phyloP scores from a whole-genome alignment of 192 early-diverging fungal genomes.

The Fimicolochytrium jonesii region DNA sequence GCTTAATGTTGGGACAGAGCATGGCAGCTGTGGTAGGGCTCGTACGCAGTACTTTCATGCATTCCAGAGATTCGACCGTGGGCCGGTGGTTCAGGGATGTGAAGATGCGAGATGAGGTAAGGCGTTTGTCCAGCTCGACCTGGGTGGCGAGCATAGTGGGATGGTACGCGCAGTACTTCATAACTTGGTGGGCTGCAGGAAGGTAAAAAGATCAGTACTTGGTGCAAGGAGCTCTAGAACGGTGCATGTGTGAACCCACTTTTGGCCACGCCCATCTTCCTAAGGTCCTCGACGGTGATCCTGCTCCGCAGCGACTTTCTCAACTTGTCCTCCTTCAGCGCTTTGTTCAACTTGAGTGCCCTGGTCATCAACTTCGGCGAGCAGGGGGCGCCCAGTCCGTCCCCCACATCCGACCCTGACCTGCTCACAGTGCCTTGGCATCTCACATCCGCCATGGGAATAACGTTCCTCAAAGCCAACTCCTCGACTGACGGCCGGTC shows the following conservation, averaged over 20 bases:
- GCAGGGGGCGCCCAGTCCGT: neutral
- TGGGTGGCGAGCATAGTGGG: neutral
- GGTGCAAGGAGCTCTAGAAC: neutral
- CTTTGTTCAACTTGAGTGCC: neutral
- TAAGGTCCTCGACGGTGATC: neutral
- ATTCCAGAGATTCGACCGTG: conserved; percentile 12
- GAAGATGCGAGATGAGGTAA: neutral
- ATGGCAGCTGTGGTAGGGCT: conserved; percentile 12
- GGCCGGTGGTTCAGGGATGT: neutral
- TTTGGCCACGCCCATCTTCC: neutral
- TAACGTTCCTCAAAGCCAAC: neutral
- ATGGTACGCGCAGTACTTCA: conserved; percentile 4
- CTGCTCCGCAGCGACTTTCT: neutral
- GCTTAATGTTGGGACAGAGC: conserved; percentile 9
- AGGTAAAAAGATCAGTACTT: neutral
- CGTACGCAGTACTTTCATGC: conserved; percentile 18
- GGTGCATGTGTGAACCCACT: neutral
- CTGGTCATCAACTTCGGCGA: conserved; percentile 1
- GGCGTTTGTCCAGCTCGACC: conserved; percentile 5
- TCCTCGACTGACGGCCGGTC: neutral
- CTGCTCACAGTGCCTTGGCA: neutral
- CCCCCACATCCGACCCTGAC: neutral
- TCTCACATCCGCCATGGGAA: neutral
- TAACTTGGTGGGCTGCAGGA: neutral
- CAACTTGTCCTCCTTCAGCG: neutral